Evolutionary conservation across 2,329 filamentous ascomycete species (phyloP).

Genomic region (Metarhizium album): DNA sequence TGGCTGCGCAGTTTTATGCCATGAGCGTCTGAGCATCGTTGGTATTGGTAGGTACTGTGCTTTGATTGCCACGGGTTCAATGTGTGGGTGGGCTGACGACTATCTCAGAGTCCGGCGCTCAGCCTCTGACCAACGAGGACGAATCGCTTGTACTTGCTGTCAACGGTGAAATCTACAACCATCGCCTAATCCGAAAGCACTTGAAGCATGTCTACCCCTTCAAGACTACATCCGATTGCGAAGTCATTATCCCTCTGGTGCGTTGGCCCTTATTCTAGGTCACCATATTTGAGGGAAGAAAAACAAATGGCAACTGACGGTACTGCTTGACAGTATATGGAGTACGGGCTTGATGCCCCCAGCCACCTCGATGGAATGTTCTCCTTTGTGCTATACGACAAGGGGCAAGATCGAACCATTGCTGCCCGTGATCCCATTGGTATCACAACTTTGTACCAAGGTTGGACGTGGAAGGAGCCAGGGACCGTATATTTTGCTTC

Average conservation of each 20-base stretch:
- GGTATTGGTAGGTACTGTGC: constrained; percentile 63
- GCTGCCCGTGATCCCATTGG: constrained; percentile 95
- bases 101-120: constrained; percentile 73
- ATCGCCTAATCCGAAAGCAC: constrained; percentile 82
- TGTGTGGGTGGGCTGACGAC: background rate
- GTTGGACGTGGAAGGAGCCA: constrained; percentile 74
- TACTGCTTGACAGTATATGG: constrained; percentile 56
- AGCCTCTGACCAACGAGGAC: constrained; percentile 89
- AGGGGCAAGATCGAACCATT: constrained; percentile 81
- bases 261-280: constrained; percentile 20
- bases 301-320: background rate
- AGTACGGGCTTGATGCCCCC: constrained; percentile 84
- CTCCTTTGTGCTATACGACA: constrained; percentile 97
- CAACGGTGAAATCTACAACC: constrained; percentile 99
- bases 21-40: constrained; percentile 96
- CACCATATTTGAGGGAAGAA: background rate
- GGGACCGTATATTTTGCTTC: constrained; percentile 90
- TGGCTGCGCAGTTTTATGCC: constrained; percentile 63
- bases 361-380: constrained; percentile 98
- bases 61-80: background rate
- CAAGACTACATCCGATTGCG: constrained; percentile 97
- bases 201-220: constrained; percentile 82
- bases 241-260: constrained; percentile 96
- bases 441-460: constrained; percentile 95
- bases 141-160: constrained; percentile 82